Base-by-base conservation (phyloP, 2,329 filamentous ascomycete species). In the Botryotinia globosa region DNA sequence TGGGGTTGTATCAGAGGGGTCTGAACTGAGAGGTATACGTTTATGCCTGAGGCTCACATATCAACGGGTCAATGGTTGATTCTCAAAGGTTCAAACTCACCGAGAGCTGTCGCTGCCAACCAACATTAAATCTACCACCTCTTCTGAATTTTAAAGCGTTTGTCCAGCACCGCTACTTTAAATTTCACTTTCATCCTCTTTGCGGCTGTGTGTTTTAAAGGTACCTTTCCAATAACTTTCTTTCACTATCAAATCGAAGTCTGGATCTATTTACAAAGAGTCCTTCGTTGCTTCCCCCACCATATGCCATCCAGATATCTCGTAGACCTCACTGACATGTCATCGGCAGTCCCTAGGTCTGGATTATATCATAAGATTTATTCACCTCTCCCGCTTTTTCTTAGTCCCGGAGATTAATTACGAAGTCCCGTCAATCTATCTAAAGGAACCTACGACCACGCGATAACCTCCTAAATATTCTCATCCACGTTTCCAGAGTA, bases 401-500 rank as follows among this genome's bases (percentile, higher is more conserved):
- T 14, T 59, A 61, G 45, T 56, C 34, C 37, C 65, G 65, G 65
- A 68, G 54, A 42, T 56, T 68, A 68, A 68, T 68, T 58, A 54
- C 37, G 14, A 56, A 68, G 37, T 42, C 32, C 65, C 65, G 65
- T 71, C 37, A 66, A 72, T 74, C 72, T 66, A 77, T 64, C 72
- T 74, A 74, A 69, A 72, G 71, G 71, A 56, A 69, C 48, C 74
- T 29, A 68, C 65, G 74, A 77, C 77, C 77, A 79, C 78, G 79
- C 78, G 78, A 80, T 79, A 78, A 79, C 71, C 75, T 45, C 44
- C 39, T 29, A 69, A 69, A 42, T 37, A 58, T 56, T 45, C 37
- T 64, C 72, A 72, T 62, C 74, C 72, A 65, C 73, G 73, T n/a
- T n/a, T 58, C 42, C 72, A 77, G 81, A 77, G 77, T 79, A 79